Base-by-base conservation (phyloP, 371 early-diverging fungal species). In the Nematocida major region DNA sequence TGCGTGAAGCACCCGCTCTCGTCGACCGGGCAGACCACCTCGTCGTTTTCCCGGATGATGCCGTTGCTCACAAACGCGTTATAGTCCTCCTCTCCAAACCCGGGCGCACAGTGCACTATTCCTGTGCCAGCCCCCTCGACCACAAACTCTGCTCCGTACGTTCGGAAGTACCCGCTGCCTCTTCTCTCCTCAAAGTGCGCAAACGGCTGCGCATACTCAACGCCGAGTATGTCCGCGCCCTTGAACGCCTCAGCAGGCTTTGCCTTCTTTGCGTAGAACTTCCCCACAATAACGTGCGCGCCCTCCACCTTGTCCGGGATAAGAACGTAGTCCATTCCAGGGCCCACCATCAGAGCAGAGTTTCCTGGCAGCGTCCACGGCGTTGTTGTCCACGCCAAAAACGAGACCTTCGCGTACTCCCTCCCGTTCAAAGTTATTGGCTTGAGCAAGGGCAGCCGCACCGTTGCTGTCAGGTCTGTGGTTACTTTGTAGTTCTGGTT, bases 81-180 rank as follows among this genome's bases (percentile, higher is more conserved):
- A 88, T 92, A 92, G 90, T 99, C 99, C 87, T 98, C 97, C 85
- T 97, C 99, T 87, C 99, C 99, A 88, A 96, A 99, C 20, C 91
- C 98, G 39, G 99, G 99, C 18, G 99, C 93, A 80, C 91, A 91
- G 86, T 98, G 99, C 20, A 99, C 99, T 83, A 99, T 90, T 81
- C 99, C 99, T 20, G 99, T 98, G 88, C 99, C 99, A 77, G 89
- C 90, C 66, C 89, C 90, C 73, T 93, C 92, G 36, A 93, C 91
- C 51, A 99, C 97, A 83, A 95, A 98, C 26, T 84, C 87, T 81
- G 96, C 98, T 48, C 24, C 36, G 76, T 93, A 81, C 59, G 97
- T 90, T 79, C 88, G 87, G 88, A 92, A 98, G 47, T 90, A 94
- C 39, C 87, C 88, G 57, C 87, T 89, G 53, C 81, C 79, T 61